Evolutionary conservation across 2,329 filamentous ascomycete genomes (phyloP).

Genomic region (Ophiostoma montium): DNA sequence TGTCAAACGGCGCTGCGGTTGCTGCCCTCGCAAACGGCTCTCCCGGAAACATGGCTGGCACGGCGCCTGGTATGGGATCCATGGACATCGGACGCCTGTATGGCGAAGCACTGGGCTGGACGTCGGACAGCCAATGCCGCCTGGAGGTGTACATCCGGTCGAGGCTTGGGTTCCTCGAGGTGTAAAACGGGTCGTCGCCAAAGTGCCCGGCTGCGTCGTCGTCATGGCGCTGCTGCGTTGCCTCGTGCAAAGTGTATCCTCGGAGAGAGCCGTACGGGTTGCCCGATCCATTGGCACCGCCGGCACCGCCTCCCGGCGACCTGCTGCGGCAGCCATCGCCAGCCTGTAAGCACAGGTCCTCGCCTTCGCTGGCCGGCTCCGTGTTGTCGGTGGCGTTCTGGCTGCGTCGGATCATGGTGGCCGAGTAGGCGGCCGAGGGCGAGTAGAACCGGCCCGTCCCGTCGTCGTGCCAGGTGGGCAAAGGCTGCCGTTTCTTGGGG

Average conservation of each 20-base stretch:
- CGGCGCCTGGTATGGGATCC: not conserved
- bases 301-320: not conserved
- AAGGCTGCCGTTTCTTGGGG: conserved; percentile 20
- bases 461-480: not conserved
- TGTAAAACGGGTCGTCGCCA: not conserved
- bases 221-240: not conserved
- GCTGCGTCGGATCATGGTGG: not conserved
- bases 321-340: not conserved
- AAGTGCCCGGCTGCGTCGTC: not conserved
- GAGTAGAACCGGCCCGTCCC: conserved; percentile 7
- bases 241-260: not conserved
- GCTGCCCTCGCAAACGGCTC: conserved; percentile 3
- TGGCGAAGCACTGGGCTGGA: not conserved
- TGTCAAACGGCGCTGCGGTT: conserved; percentile 4
- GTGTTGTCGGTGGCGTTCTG: conserved; percentile 9
- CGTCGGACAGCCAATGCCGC: not conserved
- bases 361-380: not conserved
- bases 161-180: not conserved
- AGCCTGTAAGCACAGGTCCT: not conserved
- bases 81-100: conserved; percentile 1
- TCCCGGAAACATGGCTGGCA: not conserved
- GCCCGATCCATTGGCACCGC: too few relatives aligned
- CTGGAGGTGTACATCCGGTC: not conserved
- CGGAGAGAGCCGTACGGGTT: not conserved
- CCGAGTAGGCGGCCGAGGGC: not conserved